Conservation (phyloP, 768 basidiomycete species). For the Pholiota conissans region DNA sequence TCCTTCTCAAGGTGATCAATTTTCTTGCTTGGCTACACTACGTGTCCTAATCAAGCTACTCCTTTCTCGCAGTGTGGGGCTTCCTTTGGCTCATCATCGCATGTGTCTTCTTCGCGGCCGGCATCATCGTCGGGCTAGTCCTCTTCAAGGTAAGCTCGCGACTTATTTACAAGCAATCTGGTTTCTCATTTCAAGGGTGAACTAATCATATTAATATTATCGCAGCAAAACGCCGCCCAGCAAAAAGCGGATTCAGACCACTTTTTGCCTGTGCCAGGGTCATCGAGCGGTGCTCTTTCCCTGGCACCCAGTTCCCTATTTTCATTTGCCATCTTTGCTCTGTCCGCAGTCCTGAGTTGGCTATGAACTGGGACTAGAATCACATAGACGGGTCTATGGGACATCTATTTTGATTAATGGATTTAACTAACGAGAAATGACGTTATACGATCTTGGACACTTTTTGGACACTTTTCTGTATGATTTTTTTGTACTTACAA, state of each 20-base stretch:
- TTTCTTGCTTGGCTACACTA: background rate
- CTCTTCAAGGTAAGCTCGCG: conserved; percentile 78
- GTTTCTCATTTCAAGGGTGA: no score
- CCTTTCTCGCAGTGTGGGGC: conserved; percentile 74
- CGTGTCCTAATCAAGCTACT: conserved; percentile 6
- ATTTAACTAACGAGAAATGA: no score
- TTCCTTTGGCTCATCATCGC: conserved; percentile 84
- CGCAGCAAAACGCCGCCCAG: conserved; percentile 58
- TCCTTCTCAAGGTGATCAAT: conserved; percentile 65
- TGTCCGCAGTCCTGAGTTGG: background rate
- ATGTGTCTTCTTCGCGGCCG: conserved; percentile 70
- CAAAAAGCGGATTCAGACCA: conserved; percentile 51
- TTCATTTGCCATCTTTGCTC: background rate
- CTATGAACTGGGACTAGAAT: background rate
- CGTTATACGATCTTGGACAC: background rate
- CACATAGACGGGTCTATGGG: background rate
- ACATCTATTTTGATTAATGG: no score
- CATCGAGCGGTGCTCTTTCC: conserved; percentile 13
- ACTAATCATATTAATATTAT: background rate
- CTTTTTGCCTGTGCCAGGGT: conserved; percentile 50
- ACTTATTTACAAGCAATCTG: no score
- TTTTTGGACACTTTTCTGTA: background rate
- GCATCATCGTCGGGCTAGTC: conserved; percentile 74
- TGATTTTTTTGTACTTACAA: no score
- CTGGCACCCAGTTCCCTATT: conserved; percentile 8